Conservation (phyloP, 805 yeast genomes). For the Saccharomycopsis schoenii region DNA sequence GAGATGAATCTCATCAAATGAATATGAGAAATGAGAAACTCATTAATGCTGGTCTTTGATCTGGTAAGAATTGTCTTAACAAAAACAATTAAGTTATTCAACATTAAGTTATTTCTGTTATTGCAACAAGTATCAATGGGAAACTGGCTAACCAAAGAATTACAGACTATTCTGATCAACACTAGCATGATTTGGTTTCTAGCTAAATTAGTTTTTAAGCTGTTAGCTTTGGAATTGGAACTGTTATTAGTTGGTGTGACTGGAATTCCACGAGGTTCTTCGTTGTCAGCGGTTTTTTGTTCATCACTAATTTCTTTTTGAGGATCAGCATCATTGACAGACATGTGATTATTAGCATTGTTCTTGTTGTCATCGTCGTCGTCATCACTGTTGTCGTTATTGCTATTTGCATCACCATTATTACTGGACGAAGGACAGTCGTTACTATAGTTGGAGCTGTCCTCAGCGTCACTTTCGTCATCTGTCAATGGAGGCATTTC, state of each 20-base stretch:
- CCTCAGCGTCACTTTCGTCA: background rate
- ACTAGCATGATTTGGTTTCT: slow-evolving; percentile 9
- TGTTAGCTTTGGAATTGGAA: background rate
- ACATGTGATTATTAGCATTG: background rate
- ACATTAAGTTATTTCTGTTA: slow-evolving; percentile 14
- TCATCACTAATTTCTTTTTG: background rate
- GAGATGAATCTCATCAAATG: slow-evolving; percentile 9
- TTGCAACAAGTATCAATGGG: slow-evolving; percentile 19
- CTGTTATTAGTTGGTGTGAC: background rate
- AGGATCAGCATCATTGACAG: background rate
- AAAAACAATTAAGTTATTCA: slow-evolving; percentile 15
- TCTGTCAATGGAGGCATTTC: background rate
- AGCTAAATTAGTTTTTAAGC: background rate
- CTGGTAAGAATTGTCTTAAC: slow-evolving; percentile 9
- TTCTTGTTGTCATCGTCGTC: background rate
- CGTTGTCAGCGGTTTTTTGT: background rate
- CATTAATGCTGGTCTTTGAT: slow-evolving; percentile 10
- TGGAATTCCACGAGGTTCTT: background rate
- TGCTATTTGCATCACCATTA: slow-evolving; percentile 7
- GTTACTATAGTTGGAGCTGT: background rate
- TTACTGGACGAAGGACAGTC: slow-evolving; percentile 1
- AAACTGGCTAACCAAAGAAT: slow-evolving; percentile 15
- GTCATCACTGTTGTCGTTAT: background rate
- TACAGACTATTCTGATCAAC: slow-evolving; percentile 14
- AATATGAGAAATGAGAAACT: slow-evolving; percentile 10